Evolutionary conservation across 768 basidiomycete species (phyloP), one percentile per base, ranked within the genome.

Genomic region (Xerocomellus dryophilus): DNA sequence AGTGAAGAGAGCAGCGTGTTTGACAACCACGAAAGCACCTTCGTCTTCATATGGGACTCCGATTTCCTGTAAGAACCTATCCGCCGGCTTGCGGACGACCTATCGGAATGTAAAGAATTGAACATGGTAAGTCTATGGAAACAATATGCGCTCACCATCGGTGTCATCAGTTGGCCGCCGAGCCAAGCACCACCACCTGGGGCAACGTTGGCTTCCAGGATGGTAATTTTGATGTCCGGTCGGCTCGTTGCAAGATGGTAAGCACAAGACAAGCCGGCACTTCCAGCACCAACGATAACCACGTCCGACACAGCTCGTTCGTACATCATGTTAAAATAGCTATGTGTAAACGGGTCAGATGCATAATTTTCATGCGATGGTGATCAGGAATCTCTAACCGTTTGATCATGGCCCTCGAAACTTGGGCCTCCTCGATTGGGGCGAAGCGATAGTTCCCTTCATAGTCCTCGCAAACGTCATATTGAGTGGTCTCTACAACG

Each of bases 1-100:
- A 2, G 88, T 92, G 77, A 90, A 90, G 56, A 90, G 74, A 0
- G 88, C 88, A 1, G 88, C 87, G 60, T 90, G 88, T 66, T 88
- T 88, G 60, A 92, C 88, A 57, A 92, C 83, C 56, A 89, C 86
- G 64, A 84, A 90, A 27, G 77, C 57, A 50, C 87, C 88, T 67
- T 90, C 88, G 66, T 90, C 89, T 59, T 90, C 88, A 68, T 83
- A 90, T 1, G 83, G 80, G 20, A 91, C 81, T 23, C 82, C 86
- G 46, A 90, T 67, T 67, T 86, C 83, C 14, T 75, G 73, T 42
- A 90, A 76, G 78, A 92, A 88, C 44, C 74, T 70, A 66, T 90
- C 81, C 0, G 85, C 88, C 4, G 86, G 89, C 72, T 90, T 90
- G 57, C 86, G 82, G 53, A 90, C 82, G 50, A 88, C 81, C 87